phyloP scores from a whole-genome alignment of 441 rosid species.

The Pelargonium cotyledonis region DNA sequence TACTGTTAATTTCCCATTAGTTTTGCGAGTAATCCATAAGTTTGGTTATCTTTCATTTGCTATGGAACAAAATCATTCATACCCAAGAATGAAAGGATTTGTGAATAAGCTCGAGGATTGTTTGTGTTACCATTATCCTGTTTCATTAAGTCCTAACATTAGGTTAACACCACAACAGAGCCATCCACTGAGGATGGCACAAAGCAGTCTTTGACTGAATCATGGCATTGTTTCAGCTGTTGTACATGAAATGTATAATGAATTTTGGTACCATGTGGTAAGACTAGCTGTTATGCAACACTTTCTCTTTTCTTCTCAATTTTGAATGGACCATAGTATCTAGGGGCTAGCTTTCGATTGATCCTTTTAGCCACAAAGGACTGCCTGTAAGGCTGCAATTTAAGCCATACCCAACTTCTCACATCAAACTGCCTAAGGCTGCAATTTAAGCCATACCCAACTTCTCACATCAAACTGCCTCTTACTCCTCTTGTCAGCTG shows the following conservation, averaged over 20 bases:
- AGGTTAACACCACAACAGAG: too few species aligned
- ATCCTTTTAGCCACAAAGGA: not conserved
- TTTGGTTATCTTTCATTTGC: too few species aligned
- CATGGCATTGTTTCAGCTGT: not conserved
- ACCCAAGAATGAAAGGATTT: too few species aligned
- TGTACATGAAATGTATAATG: not conserved
- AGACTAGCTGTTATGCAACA: not conserved
- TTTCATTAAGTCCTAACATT: too few species aligned
- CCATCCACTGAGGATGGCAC: too few species aligned
- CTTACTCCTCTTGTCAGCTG: not conserved
- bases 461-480: not conserved
- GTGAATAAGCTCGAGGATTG: too few species aligned
- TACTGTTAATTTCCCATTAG: not conserved
- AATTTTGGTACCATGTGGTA: not conserved
- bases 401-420: not conserved
- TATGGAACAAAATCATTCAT: too few species aligned
- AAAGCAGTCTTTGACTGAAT: too few species aligned
- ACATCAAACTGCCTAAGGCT: not conserved
- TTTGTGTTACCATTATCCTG: too few species aligned
- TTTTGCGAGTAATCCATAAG: too few species aligned
- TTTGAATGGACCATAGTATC: constrained; percentile 6
- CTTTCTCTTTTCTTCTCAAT: not conserved
- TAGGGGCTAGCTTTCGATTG: not conserved
- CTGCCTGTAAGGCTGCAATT: not conserved
- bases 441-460: not conserved